Evolutionary conservation across 2,329 filamentous ascomycete genomes (phyloP).

Genomic region (Aspergillus novoparasiticus): DNA sequence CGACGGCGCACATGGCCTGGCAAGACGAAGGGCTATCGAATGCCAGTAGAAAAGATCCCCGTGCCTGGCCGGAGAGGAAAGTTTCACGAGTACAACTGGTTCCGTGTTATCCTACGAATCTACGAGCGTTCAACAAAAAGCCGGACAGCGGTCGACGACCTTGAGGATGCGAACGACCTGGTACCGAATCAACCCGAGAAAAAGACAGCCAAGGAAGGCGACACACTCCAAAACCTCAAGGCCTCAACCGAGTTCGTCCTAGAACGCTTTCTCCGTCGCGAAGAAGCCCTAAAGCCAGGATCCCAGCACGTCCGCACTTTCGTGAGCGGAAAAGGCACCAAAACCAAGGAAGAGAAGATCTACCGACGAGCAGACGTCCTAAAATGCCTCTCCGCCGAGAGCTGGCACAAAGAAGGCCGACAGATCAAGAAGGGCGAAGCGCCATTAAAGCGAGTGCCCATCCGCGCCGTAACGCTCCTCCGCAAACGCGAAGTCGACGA

Average conservation of each 20-base stretch:
- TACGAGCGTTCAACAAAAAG: constrained; percentile 61
- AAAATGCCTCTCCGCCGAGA: constrained; percentile 86
- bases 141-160: constrained; percentile 71
- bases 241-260: constrained; percentile 82
- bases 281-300: constrained; percentile 77
- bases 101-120: constrained; percentile 74
- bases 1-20: constrained; percentile 81
- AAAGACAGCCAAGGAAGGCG: constrained; percentile 71
- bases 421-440: constrained; percentile 69
- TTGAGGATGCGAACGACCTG: constrained; percentile 78
- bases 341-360: constrained; percentile 75
- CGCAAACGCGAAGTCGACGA: constrained; percentile 88
- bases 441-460: constrained; percentile 84
- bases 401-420: constrained; percentile 96
- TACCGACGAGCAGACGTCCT: constrained; percentile 79
- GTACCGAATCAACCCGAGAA: constrained; percentile 72
- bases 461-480: constrained; percentile 85
- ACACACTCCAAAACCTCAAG: constrained; percentile 88
- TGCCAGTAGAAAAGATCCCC: constrained; percentile 77
- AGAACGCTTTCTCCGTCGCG: constrained; percentile 81
- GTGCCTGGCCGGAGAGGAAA: constrained; percentile 76
- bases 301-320: constrained; percentile 75
- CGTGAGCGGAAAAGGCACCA: constrained; percentile 71
- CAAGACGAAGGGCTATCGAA: constrained; percentile 81
- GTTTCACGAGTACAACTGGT: constrained; percentile 85